Evolutionary conservation across 441 rosid species (phyloP).

Genomic region (Populus hybrid): DNA sequence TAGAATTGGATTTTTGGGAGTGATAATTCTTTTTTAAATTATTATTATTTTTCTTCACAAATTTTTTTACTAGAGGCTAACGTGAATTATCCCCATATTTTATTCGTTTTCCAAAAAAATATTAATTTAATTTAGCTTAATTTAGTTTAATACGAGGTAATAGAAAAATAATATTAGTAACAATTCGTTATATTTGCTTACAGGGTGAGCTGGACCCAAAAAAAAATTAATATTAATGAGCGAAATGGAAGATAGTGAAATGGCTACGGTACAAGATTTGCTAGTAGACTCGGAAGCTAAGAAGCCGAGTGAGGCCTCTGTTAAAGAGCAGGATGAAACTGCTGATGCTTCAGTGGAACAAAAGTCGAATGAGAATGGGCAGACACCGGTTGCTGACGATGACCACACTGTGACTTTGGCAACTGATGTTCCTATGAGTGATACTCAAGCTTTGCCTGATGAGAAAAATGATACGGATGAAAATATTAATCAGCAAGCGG

Average conservation of each 20-base stretch:
- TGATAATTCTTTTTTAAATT: not conserved
- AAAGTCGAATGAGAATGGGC: slow-evolving; percentile 28
- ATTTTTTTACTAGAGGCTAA: not conserved
- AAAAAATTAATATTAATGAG: too few relatives aligned
- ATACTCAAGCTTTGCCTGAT: slow-evolving; percentile 27
- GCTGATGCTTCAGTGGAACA: slow-evolving; percentile 16
- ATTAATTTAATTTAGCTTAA: not conserved
- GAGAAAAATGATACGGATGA: slow-evolving; percentile 16
- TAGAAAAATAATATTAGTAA: too few relatives aligned
- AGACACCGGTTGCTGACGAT: slow-evolving; percentile 15
- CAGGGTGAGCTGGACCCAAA: not conserved
- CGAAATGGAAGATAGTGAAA: slow-evolving; percentile 56
- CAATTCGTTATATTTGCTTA: too few relatives aligned
- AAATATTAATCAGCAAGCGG: slow-evolving; percentile 18
- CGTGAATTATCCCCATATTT: not conserved
- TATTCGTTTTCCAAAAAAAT: not conserved
- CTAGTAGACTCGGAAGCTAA: slow-evolving; percentile 22
- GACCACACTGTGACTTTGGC: slow-evolving; percentile 40
- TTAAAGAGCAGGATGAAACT: slow-evolving; percentile 28
- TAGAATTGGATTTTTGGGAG: not conserved
- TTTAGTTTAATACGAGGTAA: too few relatives aligned
- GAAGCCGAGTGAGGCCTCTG: slow-evolving; percentile 28
- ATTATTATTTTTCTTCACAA: not conserved
- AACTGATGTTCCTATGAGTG: slow-evolving; percentile 40
- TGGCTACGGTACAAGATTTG: slow-evolving; percentile 37